Conservation (phyloP, 2,329 filamentous ascomycete genomes). For the Zymoseptoria crescenta region DNA sequence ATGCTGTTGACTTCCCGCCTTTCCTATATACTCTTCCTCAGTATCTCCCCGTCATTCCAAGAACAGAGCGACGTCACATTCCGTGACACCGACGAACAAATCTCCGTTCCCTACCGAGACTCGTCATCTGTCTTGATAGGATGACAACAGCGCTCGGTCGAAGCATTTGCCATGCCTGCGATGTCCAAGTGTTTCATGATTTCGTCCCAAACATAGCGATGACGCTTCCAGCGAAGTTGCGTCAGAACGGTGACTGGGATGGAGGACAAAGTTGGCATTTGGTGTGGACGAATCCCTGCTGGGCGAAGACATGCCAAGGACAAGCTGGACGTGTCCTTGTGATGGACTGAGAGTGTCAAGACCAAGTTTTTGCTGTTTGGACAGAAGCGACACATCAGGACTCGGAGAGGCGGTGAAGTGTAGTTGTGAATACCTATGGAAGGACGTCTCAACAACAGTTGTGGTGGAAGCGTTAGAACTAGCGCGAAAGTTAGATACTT, state of each 20-base stretch:
- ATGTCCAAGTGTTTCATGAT: background rate
- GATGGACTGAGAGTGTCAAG: background rate
- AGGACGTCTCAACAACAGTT: background rate
- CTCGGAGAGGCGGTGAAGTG: background rate
- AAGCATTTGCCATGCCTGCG: background rate
- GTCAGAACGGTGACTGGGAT: background rate
- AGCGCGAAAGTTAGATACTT: background rate
- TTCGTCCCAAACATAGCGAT: background rate
- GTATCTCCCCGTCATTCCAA: background rate
- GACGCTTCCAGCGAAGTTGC: background rate
- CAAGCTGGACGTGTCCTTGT: background rate
- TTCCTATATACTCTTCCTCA: background rate
- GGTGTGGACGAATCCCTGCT: background rate
- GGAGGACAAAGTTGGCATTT: background rate
- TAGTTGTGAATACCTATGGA: background rate
- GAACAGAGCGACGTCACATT: background rate
- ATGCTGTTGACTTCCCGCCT: background rate
- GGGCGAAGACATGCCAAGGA: background rate
- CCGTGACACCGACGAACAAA: background rate
- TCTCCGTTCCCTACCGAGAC: background rate
- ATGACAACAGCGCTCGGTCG: background rate
- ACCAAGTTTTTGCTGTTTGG: background rate
- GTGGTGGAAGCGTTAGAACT: background rate
- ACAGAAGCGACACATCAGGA: background rate
- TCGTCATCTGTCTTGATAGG: background rate